Conservation (phyloP, 768 basidiomycete species). For the Guyanaporus albipodus region DNA sequence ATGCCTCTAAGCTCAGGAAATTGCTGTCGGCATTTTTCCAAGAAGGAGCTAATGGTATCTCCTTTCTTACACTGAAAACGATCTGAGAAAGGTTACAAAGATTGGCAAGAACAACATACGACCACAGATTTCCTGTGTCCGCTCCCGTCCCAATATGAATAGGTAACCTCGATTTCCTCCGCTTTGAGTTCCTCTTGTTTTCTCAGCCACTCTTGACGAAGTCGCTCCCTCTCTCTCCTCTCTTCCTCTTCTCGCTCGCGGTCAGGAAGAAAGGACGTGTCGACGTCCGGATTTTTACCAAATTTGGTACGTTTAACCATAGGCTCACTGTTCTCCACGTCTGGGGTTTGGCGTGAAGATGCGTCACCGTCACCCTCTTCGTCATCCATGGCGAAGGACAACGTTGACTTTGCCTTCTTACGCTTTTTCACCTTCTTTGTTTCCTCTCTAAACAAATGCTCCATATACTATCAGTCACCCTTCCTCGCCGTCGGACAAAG, state of each 20-base stretch:
- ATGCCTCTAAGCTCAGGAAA: slow-evolving; percentile 89
- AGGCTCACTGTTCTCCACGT: slow-evolving; percentile 41
- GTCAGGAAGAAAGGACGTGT: slow-evolving; percentile 97
- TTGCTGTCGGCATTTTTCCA: slow-evolving; percentile 91
- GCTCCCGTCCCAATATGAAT: slow-evolving; percentile 98
- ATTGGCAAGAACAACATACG: slow-evolving; percentile 45
- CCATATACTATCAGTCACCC: slow-evolving; percentile 71
- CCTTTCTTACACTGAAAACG: slow-evolving; percentile 88
- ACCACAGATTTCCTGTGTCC: slow-evolving; percentile 91
- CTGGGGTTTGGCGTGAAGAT: slow-evolving; percentile 38
- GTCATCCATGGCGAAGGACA: slow-evolving; percentile 91
- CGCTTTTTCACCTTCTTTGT: slow-evolving; percentile 86
- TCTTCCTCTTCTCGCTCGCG: slow-evolving; percentile 95
- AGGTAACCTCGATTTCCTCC: slow-evolving; percentile 85
- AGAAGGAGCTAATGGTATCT: slow-evolving; percentile 78
- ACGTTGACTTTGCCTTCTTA: slow-evolving; percentile 85
- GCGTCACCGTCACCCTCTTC: slow-evolving; percentile 49
- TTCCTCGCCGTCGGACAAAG: slow-evolving; percentile 14
- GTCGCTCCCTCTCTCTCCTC: slow-evolving; percentile 79
- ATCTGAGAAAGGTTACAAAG: not conserved
- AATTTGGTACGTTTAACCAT: slow-evolving; percentile 71
- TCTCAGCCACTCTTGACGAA: slow-evolving; percentile 85
- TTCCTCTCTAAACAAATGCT: slow-evolving; percentile 84
- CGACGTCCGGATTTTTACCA: slow-evolving; percentile 93
- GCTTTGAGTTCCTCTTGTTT: slow-evolving; percentile 64